A percentile compares a stretch with the other conserved stretches of the same genome.
phyloP scores from a whole-genome alignment of 768 basidiomycete species.

The Leccinum incarnatum region DNA sequence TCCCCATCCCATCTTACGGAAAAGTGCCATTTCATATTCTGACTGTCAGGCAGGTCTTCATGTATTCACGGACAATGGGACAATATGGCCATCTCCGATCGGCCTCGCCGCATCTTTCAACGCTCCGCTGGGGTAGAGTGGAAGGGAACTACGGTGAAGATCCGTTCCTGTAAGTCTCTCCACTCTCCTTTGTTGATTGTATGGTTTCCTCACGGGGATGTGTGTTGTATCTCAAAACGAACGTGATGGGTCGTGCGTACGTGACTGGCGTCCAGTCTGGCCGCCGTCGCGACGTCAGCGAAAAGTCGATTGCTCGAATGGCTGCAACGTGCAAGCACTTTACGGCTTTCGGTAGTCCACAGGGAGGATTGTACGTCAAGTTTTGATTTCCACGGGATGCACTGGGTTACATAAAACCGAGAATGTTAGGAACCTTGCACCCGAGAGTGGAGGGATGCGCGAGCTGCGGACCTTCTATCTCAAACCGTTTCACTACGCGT shows the following conservation, averaged over 20 bases:
- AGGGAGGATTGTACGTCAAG: conserved; percentile 57
- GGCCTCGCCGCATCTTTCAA: too few relatives aligned
- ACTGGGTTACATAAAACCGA: background rate
- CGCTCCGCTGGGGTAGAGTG: too few relatives aligned
- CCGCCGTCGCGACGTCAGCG: conserved; percentile 50
- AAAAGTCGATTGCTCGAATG: conserved; percentile 54
- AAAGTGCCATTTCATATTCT: too few relatives aligned
- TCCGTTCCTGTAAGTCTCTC: too few relatives aligned
- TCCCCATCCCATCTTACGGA: too few relatives aligned
- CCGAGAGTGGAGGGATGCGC: conserved; percentile 64
- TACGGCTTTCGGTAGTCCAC: conserved; percentile 65
- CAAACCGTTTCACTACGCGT: conserved; percentile 62
- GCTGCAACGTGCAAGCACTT: conserved; percentile 76
- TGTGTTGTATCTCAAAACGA: conserved; percentile 17
- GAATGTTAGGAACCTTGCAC: conserved; percentile 53
- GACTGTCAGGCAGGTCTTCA: too few relatives aligned
- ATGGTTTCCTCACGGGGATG: too few relatives aligned
- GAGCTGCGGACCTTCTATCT: conserved; percentile 60
- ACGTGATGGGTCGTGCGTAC: conserved; percentile 62
- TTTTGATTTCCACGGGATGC: background rate
- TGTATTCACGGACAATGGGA: too few relatives aligned
- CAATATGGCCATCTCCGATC: too few relatives aligned
- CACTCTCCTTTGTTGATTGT: too few relatives aligned
- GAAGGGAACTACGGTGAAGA: too few relatives aligned
- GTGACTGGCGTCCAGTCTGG: conserved; percentile 63